Conservation (phyloP, 164 flowering plant genomes). For the Saururus chinensis region DNA sequence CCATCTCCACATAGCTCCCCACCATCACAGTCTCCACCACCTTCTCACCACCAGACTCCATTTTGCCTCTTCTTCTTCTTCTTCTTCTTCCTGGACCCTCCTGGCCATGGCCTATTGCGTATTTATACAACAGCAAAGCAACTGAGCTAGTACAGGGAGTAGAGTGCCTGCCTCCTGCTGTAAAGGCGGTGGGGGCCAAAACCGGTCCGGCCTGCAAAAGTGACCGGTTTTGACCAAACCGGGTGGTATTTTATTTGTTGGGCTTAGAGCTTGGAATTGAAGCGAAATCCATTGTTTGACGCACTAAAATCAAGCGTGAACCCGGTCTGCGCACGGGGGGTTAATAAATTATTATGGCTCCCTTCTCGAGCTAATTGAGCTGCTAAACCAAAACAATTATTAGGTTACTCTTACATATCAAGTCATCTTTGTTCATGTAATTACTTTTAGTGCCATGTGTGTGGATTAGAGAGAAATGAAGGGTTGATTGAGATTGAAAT, state of each 20-base stretch:
- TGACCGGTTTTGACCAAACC: slow-evolving; percentile 16
- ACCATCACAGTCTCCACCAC: slow-evolving; percentile 71
- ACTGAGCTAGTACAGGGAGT: not conserved
- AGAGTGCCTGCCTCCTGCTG: no score
- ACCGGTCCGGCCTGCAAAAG: slow-evolving; percentile 10
- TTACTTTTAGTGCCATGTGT: no score
- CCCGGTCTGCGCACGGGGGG: slow-evolving; percentile 46
- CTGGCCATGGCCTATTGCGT: not conserved
- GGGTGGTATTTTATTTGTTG: slow-evolving; percentile 3
- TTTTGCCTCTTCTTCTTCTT: slow-evolving; percentile 3
- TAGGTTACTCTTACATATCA: no score
- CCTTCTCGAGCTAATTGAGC: slow-evolving; percentile 21
- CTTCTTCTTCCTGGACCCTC: not conserved
- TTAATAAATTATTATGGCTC: slow-evolving; percentile 11
- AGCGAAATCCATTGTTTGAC: slow-evolving; percentile 10
- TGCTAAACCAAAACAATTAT: not conserved
- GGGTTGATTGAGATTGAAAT: not conserved
- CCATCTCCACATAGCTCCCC: slow-evolving; percentile 94
- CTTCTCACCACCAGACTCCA: slow-evolving; percentile 47
- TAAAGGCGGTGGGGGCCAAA: not conserved
- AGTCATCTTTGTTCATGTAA: no score
- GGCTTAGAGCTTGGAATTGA: not conserved
- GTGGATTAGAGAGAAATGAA: no score
- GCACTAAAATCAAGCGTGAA: slow-evolving; percentile 2
- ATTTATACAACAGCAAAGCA: slow-evolving; percentile 23